Base-by-base conservation (phyloP, 1,284 basidiomycete genomes). In the Boletellus sp. region DNA sequence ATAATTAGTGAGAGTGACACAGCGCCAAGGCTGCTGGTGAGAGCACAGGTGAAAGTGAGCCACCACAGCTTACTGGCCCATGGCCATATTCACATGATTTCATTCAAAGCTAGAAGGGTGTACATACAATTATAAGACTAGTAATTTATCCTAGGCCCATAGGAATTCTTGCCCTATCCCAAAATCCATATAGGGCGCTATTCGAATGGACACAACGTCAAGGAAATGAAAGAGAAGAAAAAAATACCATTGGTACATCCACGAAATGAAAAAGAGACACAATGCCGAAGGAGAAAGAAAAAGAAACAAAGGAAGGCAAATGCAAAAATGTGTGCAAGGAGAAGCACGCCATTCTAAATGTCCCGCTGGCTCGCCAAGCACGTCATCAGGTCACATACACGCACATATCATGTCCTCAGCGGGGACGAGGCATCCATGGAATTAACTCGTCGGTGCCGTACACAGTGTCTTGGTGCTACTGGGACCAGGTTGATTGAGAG, bases 121-220 rank as follows among this genome's bases (percentile, higher is more conserved):
- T 36, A 47, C n/a, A 52, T 64, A 64, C 55, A 59, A 64, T 62
- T 64, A 64, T 42, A 48, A 64, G 44, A 43, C 26, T 51, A 59
- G 46, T 63, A 60, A 50, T 64, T 57, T 64, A 63, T 40, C 13
- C 57, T 50, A 51, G 43, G 43, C 59, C 57, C 48, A 47, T 45
- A 50, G 17, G 43, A 48, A 60, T 41, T 42, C 29, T 22, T 43
- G 49, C 44, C 54, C 50, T 41, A 16, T 49, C 47, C 57, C 51
- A 59, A 57, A 59, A 58, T 30, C 25, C 16, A 36, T 26, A 25
- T 4, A 26, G 44, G 39, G 37, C 45, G 34, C 35, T 36, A 22
- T 48, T 54, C 27, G 16, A 49, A 55, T 48, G 48, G 39, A 45
- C 50, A 49, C 54, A 57, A 46, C 21, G 38, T 40, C 30, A 35